phyloP scores from a whole-genome alignment of 2,329 filamentous ascomycete species.

The Akanthomyces muscarius region DNA sequence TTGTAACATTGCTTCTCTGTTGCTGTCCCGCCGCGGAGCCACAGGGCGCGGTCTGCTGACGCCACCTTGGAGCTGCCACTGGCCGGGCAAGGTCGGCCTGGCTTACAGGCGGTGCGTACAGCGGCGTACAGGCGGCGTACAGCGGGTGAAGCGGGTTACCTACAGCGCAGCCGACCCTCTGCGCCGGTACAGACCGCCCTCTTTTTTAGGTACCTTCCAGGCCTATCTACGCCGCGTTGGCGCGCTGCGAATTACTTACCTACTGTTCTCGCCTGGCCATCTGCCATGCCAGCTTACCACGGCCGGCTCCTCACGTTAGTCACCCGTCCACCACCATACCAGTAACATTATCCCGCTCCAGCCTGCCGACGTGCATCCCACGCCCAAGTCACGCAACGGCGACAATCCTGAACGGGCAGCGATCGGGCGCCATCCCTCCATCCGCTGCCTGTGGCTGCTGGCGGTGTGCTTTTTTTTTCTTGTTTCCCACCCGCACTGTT shows the following conservation, averaged over 20 bases:
- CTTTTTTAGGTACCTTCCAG: not conserved
- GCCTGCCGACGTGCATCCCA: not conserved
- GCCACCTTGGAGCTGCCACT: not conserved
- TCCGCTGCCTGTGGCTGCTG: not conserved
- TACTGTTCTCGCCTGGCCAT: not conserved
- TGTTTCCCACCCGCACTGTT: not conserved
- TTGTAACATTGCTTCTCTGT: not conserved
- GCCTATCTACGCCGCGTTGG: not conserved
- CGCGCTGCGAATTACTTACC: not conserved
- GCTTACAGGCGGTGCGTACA: not conserved
- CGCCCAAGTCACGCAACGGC: slow-evolving; percentile 7
- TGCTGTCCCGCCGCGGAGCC: slow-evolving; percentile 1
- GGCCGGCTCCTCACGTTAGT: slow-evolving; percentile 6
- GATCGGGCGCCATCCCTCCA: slow-evolving; percentile 3
- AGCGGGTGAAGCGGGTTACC: not conserved
- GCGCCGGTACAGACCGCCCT: not conserved
- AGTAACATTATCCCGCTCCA: not conserved
- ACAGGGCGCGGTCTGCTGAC: slow-evolving; percentile 10
- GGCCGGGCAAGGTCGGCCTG: too few species aligned
- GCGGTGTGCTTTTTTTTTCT: slow-evolving; percentile 2
- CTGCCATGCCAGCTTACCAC: not conserved
- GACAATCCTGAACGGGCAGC: not conserved
- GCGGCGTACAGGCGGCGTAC: not conserved
- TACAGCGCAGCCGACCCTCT: not conserved
- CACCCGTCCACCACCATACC: not conserved